phyloP scores from a whole-genome alignment of 768 basidiomycete species.

The Leccinum olivaceopallidum region DNA sequence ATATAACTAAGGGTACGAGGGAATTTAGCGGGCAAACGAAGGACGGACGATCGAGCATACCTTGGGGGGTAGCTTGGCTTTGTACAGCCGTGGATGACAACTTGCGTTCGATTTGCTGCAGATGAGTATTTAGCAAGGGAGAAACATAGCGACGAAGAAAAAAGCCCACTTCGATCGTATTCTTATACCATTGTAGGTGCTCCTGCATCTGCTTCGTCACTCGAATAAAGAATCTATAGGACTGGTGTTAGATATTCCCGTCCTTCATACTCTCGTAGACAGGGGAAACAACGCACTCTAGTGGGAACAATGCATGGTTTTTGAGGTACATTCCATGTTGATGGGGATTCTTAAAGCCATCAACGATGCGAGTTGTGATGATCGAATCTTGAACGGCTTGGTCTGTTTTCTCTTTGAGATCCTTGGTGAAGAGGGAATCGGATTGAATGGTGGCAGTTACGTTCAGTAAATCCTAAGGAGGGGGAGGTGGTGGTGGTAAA shows the following conservation, averaged over 20 bases:
- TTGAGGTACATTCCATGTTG: constrained; percentile 69
- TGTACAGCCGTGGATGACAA: constrained; percentile 65
- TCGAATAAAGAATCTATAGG: constrained; percentile 65
- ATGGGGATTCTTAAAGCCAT: constrained; percentile 76
- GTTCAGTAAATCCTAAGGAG: constrained; percentile 60
- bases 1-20: constrained; percentile 48
- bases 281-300: constrained; percentile 55
- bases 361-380: constrained; percentile 71
- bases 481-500: neutral
- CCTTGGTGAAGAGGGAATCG: constrained; percentile 65
- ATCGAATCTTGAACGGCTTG: constrained; percentile 82
- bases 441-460: constrained; percentile 62
- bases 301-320: constrained; percentile 77
- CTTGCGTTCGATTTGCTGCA: constrained; percentile 70
- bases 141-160: neutral
- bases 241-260: neutral
- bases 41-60: constrained; percentile 36
- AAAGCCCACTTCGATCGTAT: constrained; percentile 68
- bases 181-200: constrained; percentile 74
- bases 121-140: constrained; percentile 1
- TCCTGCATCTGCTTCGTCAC: constrained; percentile 73
- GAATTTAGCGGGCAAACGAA: neutral
- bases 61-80: constrained; percentile 71
- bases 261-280: neutral
- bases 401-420: constrained; percentile 74